Conservation (phyloP, 2,329 filamentous ascomycete species). For the Neofusicoccum cordaticola region DNA sequence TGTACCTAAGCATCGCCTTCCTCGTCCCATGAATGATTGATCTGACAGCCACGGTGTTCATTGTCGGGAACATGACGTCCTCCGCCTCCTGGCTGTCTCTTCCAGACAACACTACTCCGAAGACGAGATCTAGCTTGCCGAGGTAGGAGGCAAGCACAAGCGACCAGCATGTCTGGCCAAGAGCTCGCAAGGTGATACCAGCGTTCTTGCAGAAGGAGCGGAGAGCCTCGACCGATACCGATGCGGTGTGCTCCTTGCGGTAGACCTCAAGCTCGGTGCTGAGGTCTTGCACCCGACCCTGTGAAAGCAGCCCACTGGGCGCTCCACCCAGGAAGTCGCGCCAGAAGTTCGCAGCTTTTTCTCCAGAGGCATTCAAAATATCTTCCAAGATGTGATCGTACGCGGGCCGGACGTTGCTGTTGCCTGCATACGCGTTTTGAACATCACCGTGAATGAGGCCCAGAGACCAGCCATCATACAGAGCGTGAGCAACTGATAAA, state of each 20-base stretch:
- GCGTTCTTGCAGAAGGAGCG: constrained; percentile 62
- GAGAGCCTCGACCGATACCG: constrained; percentile 42
- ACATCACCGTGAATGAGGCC: constrained; percentile 71
- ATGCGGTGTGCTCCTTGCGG: constrained; percentile 48
- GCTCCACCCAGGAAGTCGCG: constrained; percentile 60
- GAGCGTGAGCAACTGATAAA: constrained; percentile 77
- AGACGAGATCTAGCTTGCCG: constrained; percentile 69
- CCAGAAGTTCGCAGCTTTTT: constrained; percentile 66
- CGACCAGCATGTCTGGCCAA: constrained; percentile 76
- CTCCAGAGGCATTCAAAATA: constrained; percentile 48
- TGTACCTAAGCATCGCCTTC: constrained; percentile 64
- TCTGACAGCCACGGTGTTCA: constrained; percentile 83
- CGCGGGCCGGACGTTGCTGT: constrained; percentile 42
- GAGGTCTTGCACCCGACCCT: constrained; percentile 14
- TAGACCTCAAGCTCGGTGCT: constrained; percentile 27
- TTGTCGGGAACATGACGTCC: constrained; percentile 75
- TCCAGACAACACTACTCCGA: constrained; percentile 80
- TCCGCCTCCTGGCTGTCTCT: constrained; percentile 71
- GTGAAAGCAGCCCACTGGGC: background rate
- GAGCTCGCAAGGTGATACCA: constrained; percentile 70
- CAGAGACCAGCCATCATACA: constrained; percentile 89
- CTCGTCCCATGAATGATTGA: constrained; percentile 68
- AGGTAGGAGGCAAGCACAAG: constrained; percentile 64
- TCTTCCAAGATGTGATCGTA: constrained; percentile 56
- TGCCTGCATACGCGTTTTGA: constrained; percentile 57